Evolutionary conservation across 2,329 filamentous ascomycete species (phyloP).

Genomic region (Phaeosphaeria sp.): DNA sequence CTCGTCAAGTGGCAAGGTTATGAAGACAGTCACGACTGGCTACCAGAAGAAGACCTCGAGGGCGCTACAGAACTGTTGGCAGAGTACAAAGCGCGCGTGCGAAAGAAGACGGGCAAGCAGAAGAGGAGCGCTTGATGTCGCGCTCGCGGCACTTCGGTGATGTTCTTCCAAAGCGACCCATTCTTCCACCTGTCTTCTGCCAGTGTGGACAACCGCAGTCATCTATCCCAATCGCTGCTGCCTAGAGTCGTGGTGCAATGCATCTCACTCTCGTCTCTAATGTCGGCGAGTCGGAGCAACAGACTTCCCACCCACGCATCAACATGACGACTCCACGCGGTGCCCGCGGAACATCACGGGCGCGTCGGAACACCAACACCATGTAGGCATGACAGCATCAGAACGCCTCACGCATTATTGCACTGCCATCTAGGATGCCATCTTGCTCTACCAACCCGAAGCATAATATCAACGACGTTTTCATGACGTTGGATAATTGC

Average conservation of each 20-base stretch:
- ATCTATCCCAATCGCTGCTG: neutral
- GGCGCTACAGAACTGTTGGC: conserved; percentile 35
- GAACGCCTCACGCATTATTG: neutral
- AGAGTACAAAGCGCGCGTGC: conserved; percentile 28
- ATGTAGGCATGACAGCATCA: conserved; percentile 13
- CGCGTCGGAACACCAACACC: conserved; percentile 8
- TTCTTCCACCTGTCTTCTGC: too few relatives aligned
- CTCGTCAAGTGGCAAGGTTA: conserved; percentile 46
- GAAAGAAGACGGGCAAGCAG: conserved; percentile 11
- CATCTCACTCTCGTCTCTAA: neutral
- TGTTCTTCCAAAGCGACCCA: neutral
- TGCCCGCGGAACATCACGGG: neutral
- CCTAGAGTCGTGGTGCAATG: neutral
- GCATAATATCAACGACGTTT: neutral
- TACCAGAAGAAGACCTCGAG: conserved; percentile 33
- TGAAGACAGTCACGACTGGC: conserved; percentile 40
- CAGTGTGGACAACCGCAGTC: too few relatives aligned
- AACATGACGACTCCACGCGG: neutral
- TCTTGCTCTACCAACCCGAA: neutral
- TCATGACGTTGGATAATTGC: neutral
- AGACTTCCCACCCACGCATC: neutral
- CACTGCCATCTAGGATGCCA: neutral
- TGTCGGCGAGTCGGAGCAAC: conserved; percentile 1
- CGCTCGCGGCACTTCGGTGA: neutral
- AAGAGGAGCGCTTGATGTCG: neutral